phyloP scores from a whole-genome alignment of 2,329 filamentous ascomycete species.

The Pestalotiopsis sp. region DNA sequence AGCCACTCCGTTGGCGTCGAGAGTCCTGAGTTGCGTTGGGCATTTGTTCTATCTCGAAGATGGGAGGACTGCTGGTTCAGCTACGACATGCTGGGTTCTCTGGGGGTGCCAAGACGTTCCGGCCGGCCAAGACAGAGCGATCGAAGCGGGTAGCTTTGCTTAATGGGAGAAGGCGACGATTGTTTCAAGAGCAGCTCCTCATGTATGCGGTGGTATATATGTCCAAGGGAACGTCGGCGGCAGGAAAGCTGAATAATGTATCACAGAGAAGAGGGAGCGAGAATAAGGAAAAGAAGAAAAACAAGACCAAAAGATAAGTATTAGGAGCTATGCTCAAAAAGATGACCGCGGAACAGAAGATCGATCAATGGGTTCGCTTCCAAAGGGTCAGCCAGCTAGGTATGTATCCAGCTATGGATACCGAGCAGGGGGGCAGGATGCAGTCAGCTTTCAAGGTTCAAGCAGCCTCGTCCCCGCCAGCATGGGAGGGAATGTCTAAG shows the following conservation, averaged over 20 bases:
- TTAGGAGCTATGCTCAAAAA: background rate
- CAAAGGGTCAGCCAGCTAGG: background rate
- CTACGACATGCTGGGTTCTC: conserved; percentile 4
- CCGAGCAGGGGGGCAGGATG: background rate
- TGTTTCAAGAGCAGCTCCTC: background rate
- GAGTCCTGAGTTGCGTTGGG: background rate
- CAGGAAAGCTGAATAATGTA: background rate
- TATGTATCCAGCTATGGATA: background rate
- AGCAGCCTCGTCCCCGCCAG: conserved; percentile 9
- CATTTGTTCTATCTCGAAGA: background rate
- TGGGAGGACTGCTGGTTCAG: background rate
- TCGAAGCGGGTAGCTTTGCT: background rate
- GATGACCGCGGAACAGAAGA: background rate
- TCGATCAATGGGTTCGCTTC: background rate
- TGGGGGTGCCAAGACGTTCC: background rate
- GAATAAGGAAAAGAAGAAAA: background rate
- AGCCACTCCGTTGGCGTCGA: background rate
- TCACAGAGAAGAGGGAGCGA: background rate
- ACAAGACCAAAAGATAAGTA: background rate
- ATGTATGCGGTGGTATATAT: background rate
- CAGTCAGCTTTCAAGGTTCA: conserved; percentile 8
- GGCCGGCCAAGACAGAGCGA: background rate
- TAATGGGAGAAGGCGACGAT: background rate
- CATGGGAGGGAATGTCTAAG: conserved; percentile 2
- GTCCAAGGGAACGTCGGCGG: background rate